A percentile compares a stretch with the other conserved stretches of the same genome.
phyloP scores from a whole-genome alignment of 441 rosid species.

The Pelargonium fulgidum region DNA sequence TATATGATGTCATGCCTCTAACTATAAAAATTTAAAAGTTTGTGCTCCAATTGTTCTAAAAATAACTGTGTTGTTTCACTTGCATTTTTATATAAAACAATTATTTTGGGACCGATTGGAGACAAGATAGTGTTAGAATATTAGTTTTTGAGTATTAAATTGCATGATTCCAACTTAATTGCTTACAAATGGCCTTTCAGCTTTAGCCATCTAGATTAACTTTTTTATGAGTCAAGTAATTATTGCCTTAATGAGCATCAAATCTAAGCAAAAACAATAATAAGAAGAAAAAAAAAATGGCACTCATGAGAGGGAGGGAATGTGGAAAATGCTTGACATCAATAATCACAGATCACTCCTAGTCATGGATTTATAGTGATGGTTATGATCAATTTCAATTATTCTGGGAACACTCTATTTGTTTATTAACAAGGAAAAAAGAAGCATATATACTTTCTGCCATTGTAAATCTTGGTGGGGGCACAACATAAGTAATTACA shows the following conservation, averaged over 20 bases:
- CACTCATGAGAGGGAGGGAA: constrained; percentile 8
- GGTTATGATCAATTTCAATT: constrained; percentile 13
- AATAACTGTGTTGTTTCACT: too few relatives aligned
- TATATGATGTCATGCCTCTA: too few relatives aligned
- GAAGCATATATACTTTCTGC: constrained; percentile 15
- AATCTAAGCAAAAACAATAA: constrained; percentile 13
- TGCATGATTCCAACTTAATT: neutral
- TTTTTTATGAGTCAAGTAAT: neutral
- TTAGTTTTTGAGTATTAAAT: neutral
- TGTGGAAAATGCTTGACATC: constrained; percentile 5
- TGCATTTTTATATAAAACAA: too few relatives aligned
- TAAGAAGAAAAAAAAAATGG: neutral
- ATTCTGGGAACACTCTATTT: neutral
- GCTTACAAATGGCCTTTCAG: neutral
- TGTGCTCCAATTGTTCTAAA: too few relatives aligned
- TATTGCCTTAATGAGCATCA: neutral
- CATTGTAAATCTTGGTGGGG: constrained; percentile 12
- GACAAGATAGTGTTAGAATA: neutral
- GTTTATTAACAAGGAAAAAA: neutral
- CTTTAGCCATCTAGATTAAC: neutral
- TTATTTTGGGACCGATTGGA: too few relatives aligned
- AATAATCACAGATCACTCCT: neutral
- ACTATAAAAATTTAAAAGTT: too few relatives aligned
- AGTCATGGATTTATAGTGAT: constrained; percentile 7
- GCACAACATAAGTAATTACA: neutral